These are phyloP conservation scores for Aspergillus floridensis DNA, from an alignment of 2,329 filamentous ascomycete genomes.

Conservation along the genomic window DNA sequence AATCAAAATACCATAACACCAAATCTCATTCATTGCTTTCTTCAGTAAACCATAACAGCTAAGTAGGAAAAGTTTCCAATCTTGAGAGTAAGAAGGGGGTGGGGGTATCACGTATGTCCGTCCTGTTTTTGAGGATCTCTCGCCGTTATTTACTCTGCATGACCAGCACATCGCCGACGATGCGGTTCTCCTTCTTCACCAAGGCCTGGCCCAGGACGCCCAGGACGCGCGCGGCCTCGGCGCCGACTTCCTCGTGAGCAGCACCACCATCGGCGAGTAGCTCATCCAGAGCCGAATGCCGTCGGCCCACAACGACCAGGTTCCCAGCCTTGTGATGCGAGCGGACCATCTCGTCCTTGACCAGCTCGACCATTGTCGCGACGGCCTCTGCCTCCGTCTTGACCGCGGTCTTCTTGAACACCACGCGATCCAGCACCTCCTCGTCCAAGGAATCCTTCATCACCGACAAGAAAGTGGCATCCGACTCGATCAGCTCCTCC, in stretches of 20 bases:
- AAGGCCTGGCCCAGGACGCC: slow-evolving; percentile 38
- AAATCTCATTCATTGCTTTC: no score
- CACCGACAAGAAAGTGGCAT: slow-evolving; percentile 56
- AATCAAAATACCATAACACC: neutral
- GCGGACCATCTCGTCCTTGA: slow-evolving; percentile 59
- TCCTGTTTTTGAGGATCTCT: no score
- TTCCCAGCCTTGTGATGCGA: slow-evolving; percentile 66
- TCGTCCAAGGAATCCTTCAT: slow-evolving; percentile 56
- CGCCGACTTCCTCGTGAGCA: slow-evolving; percentile 38
- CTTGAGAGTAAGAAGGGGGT: neutral
- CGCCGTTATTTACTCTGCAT: slow-evolving; percentile 49
- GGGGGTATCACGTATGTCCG: neutral
- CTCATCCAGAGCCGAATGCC: slow-evolving; percentile 22
- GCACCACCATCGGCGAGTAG: slow-evolving; percentile 1
- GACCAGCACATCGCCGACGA: slow-evolving; percentile 68
- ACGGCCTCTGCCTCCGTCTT: slow-evolving; percentile 43
- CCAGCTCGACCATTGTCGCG: slow-evolving; percentile 50
- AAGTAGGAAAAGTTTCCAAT: neutral
- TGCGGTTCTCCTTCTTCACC: slow-evolving; percentile 55
- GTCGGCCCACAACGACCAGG: slow-evolving; percentile 65
- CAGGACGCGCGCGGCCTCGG: slow-evolving; percentile 30
- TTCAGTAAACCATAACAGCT: no score
- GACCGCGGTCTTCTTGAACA: slow-evolving; percentile 48
- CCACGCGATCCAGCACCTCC: slow-evolving; percentile 53
- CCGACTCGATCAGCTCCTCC: slow-evolving; percentile 36